phyloP scores from a whole-genome alignment of 2,329 filamentous ascomycete genomes.

The Helotiales sp. region DNA sequence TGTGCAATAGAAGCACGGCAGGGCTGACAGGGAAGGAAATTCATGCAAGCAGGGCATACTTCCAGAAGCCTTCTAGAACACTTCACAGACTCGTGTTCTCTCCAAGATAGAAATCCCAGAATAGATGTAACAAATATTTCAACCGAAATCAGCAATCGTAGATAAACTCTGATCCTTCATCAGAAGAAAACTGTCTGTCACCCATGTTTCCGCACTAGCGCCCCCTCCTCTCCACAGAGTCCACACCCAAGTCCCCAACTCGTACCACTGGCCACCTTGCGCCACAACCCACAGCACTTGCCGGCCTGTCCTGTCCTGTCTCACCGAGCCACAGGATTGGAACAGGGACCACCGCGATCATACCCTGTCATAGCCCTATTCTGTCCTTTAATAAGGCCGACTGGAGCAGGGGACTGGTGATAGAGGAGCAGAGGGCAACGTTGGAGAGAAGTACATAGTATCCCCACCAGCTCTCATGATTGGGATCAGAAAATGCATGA shows the following conservation, averaged over 20 bases:
- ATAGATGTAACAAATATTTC: constrained; percentile 1
- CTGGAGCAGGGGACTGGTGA: constrained; percentile 1
- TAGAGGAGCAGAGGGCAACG: background rate
- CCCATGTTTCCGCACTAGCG: background rate
- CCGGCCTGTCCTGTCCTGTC: background rate
- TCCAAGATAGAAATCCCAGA: background rate
- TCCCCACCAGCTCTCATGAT: constrained; percentile 11
- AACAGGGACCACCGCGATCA: constrained; percentile 8
- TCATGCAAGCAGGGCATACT: constrained; percentile 8
- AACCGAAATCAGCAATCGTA: background rate
- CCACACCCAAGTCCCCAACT: background rate
- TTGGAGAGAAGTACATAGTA: constrained; percentile 8
- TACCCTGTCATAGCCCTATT: constrained; percentile 1
- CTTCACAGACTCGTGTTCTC: background rate
- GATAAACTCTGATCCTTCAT: constrained; percentile 4
- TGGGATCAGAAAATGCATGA: background rate
- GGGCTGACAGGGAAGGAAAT: constrained; percentile 8
- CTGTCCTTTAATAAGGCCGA: constrained; percentile 1
- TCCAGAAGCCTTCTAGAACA: constrained; percentile 6
- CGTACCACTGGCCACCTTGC: constrained; percentile 12
- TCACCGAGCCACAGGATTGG: constrained; percentile 13
- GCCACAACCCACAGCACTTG: constrained; percentile 6
- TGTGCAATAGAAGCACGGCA: background rate
- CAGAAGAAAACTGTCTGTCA: background rate
- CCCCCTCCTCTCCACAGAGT: background rate